A percentile compares a stretch with the other conserved stretches of the same genome.
These are phyloP conservation scores for Perkinsus chesapeaki DNA, from an alignment of 169 alveolate genomes.

Conservation along the genomic window DNA sequence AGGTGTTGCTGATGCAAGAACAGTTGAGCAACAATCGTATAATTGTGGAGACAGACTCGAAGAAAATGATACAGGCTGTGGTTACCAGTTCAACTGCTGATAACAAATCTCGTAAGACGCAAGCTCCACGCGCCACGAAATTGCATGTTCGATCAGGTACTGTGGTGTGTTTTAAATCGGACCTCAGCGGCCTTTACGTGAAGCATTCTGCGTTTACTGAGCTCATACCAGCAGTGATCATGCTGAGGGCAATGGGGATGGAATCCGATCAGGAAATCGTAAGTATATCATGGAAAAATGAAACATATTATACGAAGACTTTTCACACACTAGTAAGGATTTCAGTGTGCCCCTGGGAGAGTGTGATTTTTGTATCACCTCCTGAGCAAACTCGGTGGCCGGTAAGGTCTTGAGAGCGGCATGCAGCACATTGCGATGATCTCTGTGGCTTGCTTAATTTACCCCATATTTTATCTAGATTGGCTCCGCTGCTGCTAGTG, in stretches of 20 bases:
- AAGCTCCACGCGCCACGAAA: not conserved
- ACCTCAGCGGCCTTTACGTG: slow-evolving; percentile 12
- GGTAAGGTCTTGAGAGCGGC: no score
- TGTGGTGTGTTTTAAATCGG: not conserved
- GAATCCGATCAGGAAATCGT: slow-evolving; percentile 96
- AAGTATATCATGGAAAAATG: no score
- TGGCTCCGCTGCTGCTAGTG: no score
- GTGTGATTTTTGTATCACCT: no score
- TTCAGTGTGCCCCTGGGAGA: no score
- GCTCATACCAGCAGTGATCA: slow-evolving; percentile 90
- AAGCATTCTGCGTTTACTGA: slow-evolving; percentile 51
- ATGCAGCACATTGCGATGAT: no score
- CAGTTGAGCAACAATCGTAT: slow-evolving; percentile 94
- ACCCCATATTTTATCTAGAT: no score
- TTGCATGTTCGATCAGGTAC: not conserved
- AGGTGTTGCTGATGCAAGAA: slow-evolving; percentile 96
- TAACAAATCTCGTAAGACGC: slow-evolving; percentile 81
- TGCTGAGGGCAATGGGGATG: slow-evolving; percentile 96
- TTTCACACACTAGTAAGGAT: no score
- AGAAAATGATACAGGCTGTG: slow-evolving; percentile 84
- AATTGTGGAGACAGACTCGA: slow-evolving; percentile 92
- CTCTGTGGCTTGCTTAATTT: no score
- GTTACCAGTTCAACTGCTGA: slow-evolving; percentile 96
- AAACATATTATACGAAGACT: no score
- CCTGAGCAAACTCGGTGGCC: no score